Percentiles rank a stretch among this genome's conserved stretches.
Conservation (phyloP, 106 monocot genomes). For the Alisma plantagoaquatica region DNA sequence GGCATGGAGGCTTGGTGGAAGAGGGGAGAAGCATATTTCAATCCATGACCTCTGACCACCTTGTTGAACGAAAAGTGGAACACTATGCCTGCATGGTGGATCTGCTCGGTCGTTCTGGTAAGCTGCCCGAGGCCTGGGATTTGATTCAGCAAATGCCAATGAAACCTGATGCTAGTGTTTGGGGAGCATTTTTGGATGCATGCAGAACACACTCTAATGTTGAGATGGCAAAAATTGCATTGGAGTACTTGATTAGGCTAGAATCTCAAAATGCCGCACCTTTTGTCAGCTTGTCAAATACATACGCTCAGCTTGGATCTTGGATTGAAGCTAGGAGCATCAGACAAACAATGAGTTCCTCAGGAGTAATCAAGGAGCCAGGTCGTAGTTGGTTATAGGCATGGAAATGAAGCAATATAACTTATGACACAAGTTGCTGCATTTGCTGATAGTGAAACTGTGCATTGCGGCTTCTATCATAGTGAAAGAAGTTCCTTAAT, state of each 20-base stretch:
- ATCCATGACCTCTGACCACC: slow-evolving; percentile 22
- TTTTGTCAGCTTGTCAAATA: slow-evolving; percentile 53
- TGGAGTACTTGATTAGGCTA: slow-evolving; percentile 34
- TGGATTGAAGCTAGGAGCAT: slow-evolving; percentile 53
- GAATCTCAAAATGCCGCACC: slow-evolving; percentile 44
- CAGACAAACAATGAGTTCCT: slow-evolving; percentile 27
- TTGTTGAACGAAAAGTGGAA: slow-evolving; percentile 9
- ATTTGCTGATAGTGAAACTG: too few relatives aligned
- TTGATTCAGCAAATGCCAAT: slow-evolving; percentile 17
- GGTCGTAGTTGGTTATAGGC: slow-evolving; percentile 90
- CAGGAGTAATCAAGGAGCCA: slow-evolving; percentile 37
- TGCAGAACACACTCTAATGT: slow-evolving; percentile 49
- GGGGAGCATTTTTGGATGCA: slow-evolving; percentile 27
- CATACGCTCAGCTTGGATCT: slow-evolving; percentile 55
- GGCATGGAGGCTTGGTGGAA: slow-evolving; percentile 56
- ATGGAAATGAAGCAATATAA: too few relatives aligned
- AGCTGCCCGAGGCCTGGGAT: slow-evolving; percentile 14
- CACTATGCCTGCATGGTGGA: slow-evolving; percentile 22
- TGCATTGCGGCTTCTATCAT: too few relatives aligned
- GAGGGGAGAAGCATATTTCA: slow-evolving; percentile 50
- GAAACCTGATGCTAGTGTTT: slow-evolving; percentile 19
- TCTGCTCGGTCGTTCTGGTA: slow-evolving; percentile 13
- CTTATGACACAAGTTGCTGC: slow-evolving; percentile 7
- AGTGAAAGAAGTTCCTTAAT: too few relatives aligned
- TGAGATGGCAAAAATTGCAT: slow-evolving; percentile 40